Evolutionary conservation across 2,329 filamentous ascomycete genomes (phyloP), one percentile per base, ranked within the genome.

Genomic region (Aaosphaeria arxii): DNA sequence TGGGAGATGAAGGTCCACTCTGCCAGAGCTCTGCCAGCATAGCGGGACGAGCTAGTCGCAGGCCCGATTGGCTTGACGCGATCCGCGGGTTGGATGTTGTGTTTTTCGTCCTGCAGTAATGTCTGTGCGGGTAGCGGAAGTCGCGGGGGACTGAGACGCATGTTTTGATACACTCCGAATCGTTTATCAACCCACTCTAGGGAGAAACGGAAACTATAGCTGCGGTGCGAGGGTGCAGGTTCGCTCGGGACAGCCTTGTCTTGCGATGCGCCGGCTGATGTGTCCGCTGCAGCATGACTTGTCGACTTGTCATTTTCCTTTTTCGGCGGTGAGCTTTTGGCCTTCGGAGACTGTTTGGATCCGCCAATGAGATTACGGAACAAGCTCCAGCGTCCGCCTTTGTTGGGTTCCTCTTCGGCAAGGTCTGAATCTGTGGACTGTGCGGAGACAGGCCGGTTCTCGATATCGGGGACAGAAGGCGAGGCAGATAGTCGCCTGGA

Each of bases 1-100:
- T 82, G 81, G 11, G 91, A 83, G 17, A 92, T 81, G 13, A 88
- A 74, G 17, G 79, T 77, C 89, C 89, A 94, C 67, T 94, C 89
- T 0, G 88, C 88, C 40, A 94, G 75, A 0, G 89, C 85, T 17
- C 87, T 79, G 1, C 89, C 89, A 3, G 81, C 76, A 65, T 92
- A 86, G 49, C 77, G 78, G 51, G 79, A 80, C 5, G 67, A 69
- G 3, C 60, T 68, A 13, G 52, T 58, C 11, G 71, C 69, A 28
- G 62, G 53, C 5, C 73, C 73, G 5, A 49, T 59, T 0, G 75
- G 74, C 49, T 69, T 64, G 5, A 54, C 44, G 35, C 62, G 59
- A 4, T 46, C 49, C 45, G 65, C 61, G 6, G 50, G 43, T 9
- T 56, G 52, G 24, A 59, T 55, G 44, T 67, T 64, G 49, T 67